These are phyloP conservation scores for Auxenochlorella protothecoides DNA, from an alignment of 139 green algal species.

Conservation along the genomic window DNA sequence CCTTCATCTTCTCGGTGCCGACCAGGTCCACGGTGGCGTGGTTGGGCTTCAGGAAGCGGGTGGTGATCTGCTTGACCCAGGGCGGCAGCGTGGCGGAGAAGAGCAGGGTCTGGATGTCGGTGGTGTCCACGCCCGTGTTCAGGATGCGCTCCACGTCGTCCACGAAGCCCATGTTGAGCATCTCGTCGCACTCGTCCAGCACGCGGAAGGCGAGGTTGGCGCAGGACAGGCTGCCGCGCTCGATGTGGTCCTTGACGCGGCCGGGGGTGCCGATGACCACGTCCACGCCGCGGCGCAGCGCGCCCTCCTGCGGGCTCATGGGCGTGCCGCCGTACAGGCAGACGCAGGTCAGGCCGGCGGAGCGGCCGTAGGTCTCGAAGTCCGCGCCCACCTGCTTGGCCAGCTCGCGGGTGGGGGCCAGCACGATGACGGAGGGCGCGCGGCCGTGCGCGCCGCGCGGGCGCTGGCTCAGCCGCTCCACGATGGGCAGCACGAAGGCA, in stretches of 20 bases:
- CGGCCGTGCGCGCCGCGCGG: conserved; percentile 25
- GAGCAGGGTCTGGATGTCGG: conserved; percentile 86
- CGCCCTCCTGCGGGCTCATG: conserved; percentile 64
- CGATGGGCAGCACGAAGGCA: conserved; percentile 92
- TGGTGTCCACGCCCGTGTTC: conserved; percentile 33
- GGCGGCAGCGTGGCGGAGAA: conserved; percentile 92
- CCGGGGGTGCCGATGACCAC: conserved; percentile 93
- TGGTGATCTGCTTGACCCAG: conserved; percentile 88
- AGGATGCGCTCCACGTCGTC: conserved; percentile 98
- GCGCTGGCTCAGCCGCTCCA: conserved; percentile 55
- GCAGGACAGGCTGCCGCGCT: conserved; percentile 75
- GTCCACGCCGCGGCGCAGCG: conserved; percentile 76
- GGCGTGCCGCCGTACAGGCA: conserved; percentile 92
- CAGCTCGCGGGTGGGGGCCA: conserved; percentile 94
- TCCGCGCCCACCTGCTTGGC: conserved; percentile 94
- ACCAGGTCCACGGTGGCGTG: conserved; percentile 85
- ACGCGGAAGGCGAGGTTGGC: conserved; percentile 62
- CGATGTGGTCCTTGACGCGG: conserved; percentile 90
- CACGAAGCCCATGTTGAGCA: conserved; percentile 99
- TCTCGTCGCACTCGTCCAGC: conserved; percentile 98
- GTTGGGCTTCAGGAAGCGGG: conserved; percentile 67
- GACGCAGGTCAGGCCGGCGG: conserved; percentile 52
- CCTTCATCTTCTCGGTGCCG: conserved; percentile 79
- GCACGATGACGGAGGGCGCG: conserved; percentile 67
- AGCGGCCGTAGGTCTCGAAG: conserved; percentile 75